Percentiles rank a stretch among this genome's conserved stretches.
phyloP scores from a whole-genome alignment of 202 grass and related monocot genomes.

The Thinopyrum obtusiflorum region DNA sequence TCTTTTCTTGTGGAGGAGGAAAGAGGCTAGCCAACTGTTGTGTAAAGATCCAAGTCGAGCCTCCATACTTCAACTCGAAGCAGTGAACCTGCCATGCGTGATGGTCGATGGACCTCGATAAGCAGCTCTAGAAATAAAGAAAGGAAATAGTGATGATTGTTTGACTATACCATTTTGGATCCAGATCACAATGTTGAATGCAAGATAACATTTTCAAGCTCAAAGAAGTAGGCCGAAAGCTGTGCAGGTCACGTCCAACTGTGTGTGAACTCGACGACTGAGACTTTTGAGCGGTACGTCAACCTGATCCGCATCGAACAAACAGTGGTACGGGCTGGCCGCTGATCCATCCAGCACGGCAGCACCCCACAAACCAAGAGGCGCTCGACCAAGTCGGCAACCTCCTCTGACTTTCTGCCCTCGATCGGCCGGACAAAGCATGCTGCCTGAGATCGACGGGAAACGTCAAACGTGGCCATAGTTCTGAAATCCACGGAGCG shows the following conservation, averaged over 20 bases:
- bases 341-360: not conserved
- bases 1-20: no score
- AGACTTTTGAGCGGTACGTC: not conserved
- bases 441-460: not conserved
- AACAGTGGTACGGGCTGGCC: not conserved
- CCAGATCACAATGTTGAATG: not conserved
- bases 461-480: not conserved
- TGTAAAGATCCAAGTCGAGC: no score
- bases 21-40: no score
- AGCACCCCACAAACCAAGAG: not conserved
- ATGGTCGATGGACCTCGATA: not conserved
- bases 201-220: not conserved
- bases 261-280: not conserved
- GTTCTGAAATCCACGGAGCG: not conserved
- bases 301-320: not conserved
- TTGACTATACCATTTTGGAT: not conserved
- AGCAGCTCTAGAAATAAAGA: not conserved
- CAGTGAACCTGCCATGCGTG: not conserved
- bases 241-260: not conserved
- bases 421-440: not conserved
- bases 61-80: not conserved
- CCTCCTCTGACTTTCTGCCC: not conserved
- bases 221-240: not conserved
- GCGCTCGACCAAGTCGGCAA: not conserved
- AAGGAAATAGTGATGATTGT: not conserved